These are phyloP conservation scores for Colletotrichum liriopes DNA, from an alignment of 2,329 filamentous ascomycete species.

Conservation along the genomic window DNA sequence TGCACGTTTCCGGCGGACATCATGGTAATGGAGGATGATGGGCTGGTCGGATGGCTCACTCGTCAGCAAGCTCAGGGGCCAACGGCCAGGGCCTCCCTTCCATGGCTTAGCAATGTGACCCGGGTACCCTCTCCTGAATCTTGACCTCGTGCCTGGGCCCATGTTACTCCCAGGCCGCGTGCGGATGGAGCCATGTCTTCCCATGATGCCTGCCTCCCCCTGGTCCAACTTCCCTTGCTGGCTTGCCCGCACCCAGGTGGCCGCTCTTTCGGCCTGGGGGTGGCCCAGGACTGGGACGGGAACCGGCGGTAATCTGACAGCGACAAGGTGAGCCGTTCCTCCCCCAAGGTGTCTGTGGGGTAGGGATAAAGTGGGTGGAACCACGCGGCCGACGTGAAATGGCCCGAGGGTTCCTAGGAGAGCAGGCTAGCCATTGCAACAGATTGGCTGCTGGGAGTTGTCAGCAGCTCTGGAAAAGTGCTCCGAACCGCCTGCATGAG, in stretches of 20 bases:
- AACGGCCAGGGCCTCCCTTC: conserved; percentile 19
- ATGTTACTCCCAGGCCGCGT: conserved; percentile 39
- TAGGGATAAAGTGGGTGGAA: conserved; percentile 28
- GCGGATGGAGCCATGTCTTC: conserved; percentile 37
- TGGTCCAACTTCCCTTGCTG: conserved; percentile 11
- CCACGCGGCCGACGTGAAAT: conserved; percentile 32
- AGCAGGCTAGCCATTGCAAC: conserved; percentile 6
- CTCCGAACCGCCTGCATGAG: conserved; percentile 2
- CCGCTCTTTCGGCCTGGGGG: conserved; percentile 15
- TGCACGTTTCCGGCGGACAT: conserved; percentile 33
- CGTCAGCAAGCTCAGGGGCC: conserved; percentile 19
- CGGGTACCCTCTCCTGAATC: conserved; percentile 41
- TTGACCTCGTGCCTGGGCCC: conserved; percentile 33
- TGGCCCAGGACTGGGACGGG: conserved; percentile 30
- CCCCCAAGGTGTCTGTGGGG: conserved; percentile 33
- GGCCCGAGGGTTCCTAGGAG: conserved; percentile 7
- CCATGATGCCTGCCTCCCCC: conserved; percentile 25
- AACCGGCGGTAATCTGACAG: conserved; percentile 41
- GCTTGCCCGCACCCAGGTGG: conserved; percentile 18
- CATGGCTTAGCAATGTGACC: conserved; percentile 14
- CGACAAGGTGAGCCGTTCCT: conserved; percentile 35
- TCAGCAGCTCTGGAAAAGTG: not conserved
- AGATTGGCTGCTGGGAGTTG: not conserved
- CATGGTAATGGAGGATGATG: conserved; percentile 29
- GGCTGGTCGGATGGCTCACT: conserved; percentile 24